phyloP scores from a whole-genome alignment of 257 asterid species.

The Capsicum chinense region DNA sequence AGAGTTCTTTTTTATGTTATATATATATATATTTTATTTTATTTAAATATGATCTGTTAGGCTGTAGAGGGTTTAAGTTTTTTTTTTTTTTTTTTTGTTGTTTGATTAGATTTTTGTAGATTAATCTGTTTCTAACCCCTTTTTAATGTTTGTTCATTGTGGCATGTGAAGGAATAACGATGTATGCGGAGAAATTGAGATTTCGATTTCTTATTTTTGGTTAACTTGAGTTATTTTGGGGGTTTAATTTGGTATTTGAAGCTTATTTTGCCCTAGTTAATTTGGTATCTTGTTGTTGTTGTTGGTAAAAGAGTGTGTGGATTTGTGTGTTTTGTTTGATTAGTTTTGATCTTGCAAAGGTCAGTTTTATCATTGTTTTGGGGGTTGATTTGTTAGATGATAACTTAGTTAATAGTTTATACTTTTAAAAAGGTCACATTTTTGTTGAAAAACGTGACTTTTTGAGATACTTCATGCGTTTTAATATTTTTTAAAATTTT shows the following conservation, averaged over 20 bases:
- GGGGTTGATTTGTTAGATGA: too few relatives aligned
- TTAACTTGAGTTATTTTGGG: not conserved
- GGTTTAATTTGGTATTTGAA: slow-evolving; percentile 4
- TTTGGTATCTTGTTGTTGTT: too few relatives aligned
- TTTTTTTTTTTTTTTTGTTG: not conserved
- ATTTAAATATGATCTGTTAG: not conserved
- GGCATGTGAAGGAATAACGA: not conserved
- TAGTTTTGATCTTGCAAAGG: too few relatives aligned
- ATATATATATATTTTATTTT: not conserved
- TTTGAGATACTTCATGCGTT: too few relatives aligned
- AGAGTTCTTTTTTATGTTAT: not conserved
- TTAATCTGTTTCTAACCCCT: not conserved
- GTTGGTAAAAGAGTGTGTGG: too few relatives aligned
- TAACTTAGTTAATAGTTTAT: too few relatives aligned
- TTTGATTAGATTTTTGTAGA: not conserved
- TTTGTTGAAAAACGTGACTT: too few relatives aligned
- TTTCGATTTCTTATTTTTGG: not conserved
- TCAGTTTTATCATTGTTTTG: too few relatives aligned
- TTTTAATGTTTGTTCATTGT: not conserved
- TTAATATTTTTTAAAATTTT: too few relatives aligned
- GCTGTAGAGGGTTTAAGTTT: not conserved
- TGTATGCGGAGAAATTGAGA: not conserved
- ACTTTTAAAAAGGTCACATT: too few relatives aligned
- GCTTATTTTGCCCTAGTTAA: not conserved
- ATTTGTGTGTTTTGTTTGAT: too few relatives aligned